phyloP scores from a whole-genome alignment of 2,329 filamentous ascomycete genomes.

The Monosporascus cannonballus region DNA sequence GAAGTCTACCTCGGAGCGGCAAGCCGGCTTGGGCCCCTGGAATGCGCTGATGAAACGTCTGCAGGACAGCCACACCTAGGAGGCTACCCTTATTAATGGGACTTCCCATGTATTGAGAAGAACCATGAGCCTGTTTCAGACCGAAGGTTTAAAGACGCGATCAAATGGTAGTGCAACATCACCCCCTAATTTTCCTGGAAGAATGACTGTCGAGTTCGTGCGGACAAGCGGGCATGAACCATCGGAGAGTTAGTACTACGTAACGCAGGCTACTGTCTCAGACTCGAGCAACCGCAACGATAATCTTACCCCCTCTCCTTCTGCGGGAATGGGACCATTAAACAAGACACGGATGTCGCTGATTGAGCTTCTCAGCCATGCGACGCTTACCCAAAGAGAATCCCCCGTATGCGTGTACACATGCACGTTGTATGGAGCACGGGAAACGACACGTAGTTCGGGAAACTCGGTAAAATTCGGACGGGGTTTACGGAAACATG shows the following conservation, averaged over 20 bases:
- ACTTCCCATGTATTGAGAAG: too few relatives aligned
- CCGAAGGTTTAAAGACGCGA: neutral
- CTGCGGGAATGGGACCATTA: too few relatives aligned
- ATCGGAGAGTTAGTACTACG: too few relatives aligned
- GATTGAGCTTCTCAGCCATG: neutral
- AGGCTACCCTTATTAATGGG: too few relatives aligned
- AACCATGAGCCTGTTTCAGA: neutral
- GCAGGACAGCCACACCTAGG: neutral
- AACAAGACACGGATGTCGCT: too few relatives aligned
- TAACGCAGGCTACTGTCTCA: neutral
- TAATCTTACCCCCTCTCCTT: too few relatives aligned
- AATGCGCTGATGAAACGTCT: neutral
- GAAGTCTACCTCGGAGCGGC: neutral
- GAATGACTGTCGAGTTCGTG: neutral
- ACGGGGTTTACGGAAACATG: neutral
- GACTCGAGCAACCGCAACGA: neutral
- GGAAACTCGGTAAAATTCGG: neutral
- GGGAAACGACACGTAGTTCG: neutral
- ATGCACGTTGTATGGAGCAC: neutral
- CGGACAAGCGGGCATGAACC: neutral
- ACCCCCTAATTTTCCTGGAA: neutral
- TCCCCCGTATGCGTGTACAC: too few relatives aligned
- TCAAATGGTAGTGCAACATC: neutral
- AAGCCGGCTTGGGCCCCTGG: neutral
- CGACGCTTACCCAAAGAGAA: neutral